These are phyloP conservation scores for Vinca minor DNA, from an alignment of 257 asterid genomes.

Conservation along the genomic window DNA sequence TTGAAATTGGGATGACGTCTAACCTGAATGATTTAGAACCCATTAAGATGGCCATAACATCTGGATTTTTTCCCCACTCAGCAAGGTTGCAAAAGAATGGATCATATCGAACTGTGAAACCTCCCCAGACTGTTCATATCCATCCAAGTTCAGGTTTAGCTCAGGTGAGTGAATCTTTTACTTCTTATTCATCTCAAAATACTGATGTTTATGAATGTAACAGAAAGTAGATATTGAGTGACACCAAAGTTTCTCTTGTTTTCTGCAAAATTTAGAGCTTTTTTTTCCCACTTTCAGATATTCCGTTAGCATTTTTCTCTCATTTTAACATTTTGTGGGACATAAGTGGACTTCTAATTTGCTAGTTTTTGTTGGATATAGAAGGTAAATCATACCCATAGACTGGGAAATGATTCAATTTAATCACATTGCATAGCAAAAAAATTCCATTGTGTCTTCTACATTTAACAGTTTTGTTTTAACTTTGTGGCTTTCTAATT, in stretches of 20 bases:
- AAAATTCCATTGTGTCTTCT: too few species aligned
- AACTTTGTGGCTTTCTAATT: slow-evolving; percentile 2
- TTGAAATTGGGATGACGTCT: slow-evolving; percentile 68
- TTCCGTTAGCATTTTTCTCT: background rate
- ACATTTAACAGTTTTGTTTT: too few species aligned
- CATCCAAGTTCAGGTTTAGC: slow-evolving; percentile 94
- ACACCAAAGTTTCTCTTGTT: background rate
- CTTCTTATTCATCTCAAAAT: background rate
- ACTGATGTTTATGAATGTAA: background rate
- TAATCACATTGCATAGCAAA: background rate
- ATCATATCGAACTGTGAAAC: slow-evolving; percentile 73
- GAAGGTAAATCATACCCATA: background rate
- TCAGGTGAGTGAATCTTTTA: slow-evolving; percentile 30
- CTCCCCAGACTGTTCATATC: slow-evolving; percentile 76
- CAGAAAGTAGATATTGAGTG: background rate
- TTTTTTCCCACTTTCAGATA: background rate
- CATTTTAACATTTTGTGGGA: background rate
- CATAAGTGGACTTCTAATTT: background rate
- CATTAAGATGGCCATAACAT: slow-evolving; percentile 66
- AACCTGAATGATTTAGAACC: slow-evolving; percentile 52
- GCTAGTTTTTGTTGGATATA: background rate
- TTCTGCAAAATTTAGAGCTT: background rate
- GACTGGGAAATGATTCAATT: background rate
- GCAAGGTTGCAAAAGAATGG: slow-evolving; percentile 80
- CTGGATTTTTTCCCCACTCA: slow-evolving; percentile 83